These are phyloP conservation scores for Piromyces sp. DNA, from an alignment of 192 early-diverging fungal genomes.

Conservation along the genomic window DNA sequence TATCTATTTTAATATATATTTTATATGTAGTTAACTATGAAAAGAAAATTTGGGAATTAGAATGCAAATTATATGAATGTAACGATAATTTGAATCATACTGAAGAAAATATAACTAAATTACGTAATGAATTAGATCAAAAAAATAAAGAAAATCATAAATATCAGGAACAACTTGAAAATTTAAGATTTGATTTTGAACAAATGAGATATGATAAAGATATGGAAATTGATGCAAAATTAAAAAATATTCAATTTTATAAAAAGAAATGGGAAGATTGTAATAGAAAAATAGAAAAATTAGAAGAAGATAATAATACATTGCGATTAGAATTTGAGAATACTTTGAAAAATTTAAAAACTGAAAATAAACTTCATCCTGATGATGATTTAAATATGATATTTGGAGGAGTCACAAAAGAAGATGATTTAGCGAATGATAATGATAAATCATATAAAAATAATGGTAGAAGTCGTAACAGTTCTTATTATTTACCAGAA, in stretches of 20 bases:
- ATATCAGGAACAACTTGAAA: not conserved
- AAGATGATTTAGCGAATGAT: not conserved
- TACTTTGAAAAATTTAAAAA: not conserved
- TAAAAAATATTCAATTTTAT: not conserved
- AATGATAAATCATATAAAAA: not conserved
- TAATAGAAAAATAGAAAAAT: not conserved
- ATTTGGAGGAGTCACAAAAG: not conserved
- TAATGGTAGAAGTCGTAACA: not conserved
- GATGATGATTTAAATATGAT: not conserved
- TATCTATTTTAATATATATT: too few species aligned
- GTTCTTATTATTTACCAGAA: not conserved
- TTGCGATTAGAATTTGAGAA: not conserved
- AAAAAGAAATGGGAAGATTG: not conserved
- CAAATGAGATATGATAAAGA: not conserved
- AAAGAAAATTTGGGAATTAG: not conserved
- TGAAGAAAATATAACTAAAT: not conserved
- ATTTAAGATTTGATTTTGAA: not conserved
- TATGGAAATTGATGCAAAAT: not conserved
- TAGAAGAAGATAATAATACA: not conserved
- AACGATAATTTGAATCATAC: not conserved
- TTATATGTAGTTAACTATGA: not conserved
- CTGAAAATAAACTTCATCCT: not conserved
- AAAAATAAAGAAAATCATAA: not conserved
- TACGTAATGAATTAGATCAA: not conserved
- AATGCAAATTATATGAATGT: not conserved